These are phyloP conservation scores for Atalantia buxifolia DNA, from an alignment of 345 rosid species.

Conservation along the genomic window DNA sequence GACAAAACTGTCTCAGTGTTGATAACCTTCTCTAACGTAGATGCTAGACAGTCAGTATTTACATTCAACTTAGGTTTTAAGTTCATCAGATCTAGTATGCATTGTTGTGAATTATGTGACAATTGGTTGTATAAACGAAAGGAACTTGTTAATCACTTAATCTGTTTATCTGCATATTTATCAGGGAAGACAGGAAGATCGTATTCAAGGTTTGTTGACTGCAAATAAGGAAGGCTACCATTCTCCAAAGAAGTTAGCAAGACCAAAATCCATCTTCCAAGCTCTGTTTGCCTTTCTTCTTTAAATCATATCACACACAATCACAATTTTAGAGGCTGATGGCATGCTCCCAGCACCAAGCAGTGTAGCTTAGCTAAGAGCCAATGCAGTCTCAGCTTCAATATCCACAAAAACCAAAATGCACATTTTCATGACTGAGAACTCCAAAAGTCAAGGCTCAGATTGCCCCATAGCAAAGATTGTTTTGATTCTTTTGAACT, in stretches of 20 bases:
- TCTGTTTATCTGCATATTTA: background rate
- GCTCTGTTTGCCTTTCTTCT: slow-evolving; percentile 77
- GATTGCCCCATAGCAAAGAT: slow-evolving; percentile 14
- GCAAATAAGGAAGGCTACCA: slow-evolving; percentile 26
- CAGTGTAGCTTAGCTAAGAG: slow-evolving; percentile 9
- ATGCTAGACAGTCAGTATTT: background rate
- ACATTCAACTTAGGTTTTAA: background rate
- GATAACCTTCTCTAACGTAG: background rate
- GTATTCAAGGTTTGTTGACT: slow-evolving; percentile 39
- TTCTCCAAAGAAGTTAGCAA: slow-evolving; percentile 33
- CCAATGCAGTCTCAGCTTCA: slow-evolving; percentile 2
- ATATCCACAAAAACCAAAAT: background rate
- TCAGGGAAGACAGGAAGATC: slow-evolving; percentile 51
- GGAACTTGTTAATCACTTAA: background rate
- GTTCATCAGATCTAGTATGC: background rate
- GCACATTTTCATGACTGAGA: background rate
- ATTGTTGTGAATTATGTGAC: background rate
- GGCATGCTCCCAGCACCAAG: slow-evolving; percentile 1
- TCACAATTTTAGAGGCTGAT: slow-evolving; percentile 2
- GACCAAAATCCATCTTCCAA: slow-evolving; percentile 64
- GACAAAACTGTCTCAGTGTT: background rate
- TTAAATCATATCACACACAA: slow-evolving; percentile 26
- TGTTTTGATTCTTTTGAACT: slow-evolving; percentile 22
- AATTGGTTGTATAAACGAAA: background rate
- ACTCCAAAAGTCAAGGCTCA: slow-evolving; percentile 4